Conservation (phyloP, 1,139 yeast genomes). For the Pichia terricola region DNA sequence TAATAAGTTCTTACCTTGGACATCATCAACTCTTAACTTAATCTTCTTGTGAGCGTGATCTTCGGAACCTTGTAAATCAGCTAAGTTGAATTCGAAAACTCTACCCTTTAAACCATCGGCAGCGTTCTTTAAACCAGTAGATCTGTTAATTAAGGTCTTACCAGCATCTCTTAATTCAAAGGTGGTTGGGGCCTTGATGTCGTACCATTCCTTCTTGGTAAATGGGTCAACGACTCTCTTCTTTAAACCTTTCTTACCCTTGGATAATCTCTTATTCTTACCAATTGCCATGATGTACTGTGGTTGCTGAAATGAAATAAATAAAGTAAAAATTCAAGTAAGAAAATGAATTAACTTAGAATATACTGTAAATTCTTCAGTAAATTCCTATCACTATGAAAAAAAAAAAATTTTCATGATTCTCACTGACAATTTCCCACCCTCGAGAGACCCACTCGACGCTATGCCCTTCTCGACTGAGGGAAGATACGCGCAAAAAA, state of each 20-base stretch:
- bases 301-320: constrained; percentile 8
- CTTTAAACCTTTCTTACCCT: constrained; percentile 94
- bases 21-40: constrained; percentile 86
- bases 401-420: no score
- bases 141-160: constrained; percentile 88
- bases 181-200: constrained; percentile 90
- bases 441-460: no score
- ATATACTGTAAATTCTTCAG: background rate
- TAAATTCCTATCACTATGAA: no score
- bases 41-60: constrained; percentile 88
- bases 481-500: no score
- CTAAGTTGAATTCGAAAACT: constrained; percentile 77
- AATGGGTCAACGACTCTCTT: constrained; percentile 93
- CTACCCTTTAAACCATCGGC: constrained; percentile 90
- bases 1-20: constrained; percentile 84
- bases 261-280: constrained; percentile 92
- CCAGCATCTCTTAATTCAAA: constrained; percentile 92
- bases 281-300: constrained; percentile 72
- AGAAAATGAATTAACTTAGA: background rate
- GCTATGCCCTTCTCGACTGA: no score
- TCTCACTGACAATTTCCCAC: no score
- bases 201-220: constrained; percentile 93
- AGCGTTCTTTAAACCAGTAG: constrained; percentile 89
- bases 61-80: constrained; percentile 88
- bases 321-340: background rate